Evolutionary conservation across 208 protist species (phyloP).

Genomic region (Phytomonas francai): DNA sequence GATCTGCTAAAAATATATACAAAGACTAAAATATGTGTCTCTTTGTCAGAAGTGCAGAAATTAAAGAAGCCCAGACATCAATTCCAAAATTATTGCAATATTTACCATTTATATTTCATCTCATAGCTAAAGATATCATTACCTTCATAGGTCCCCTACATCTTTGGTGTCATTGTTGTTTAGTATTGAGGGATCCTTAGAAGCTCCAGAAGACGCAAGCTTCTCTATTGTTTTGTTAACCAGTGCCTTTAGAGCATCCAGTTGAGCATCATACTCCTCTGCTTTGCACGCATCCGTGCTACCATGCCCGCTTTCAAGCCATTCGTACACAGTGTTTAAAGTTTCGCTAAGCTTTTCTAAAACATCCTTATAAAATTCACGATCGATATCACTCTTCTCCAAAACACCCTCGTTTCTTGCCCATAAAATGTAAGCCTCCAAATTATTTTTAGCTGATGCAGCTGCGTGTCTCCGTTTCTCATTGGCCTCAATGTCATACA

Average conservation of each 20-base stretch:
- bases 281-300: conserved; percentile 41
- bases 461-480: conserved; percentile 54
- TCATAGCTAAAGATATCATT: background rate
- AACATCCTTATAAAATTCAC: conserved; percentile 31
- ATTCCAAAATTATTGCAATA: background rate
- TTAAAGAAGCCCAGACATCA: conserved; percentile 7
- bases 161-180: background rate
- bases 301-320: conserved; percentile 74
- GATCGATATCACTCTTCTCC: conserved; percentile 53
- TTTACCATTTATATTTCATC: background rate
- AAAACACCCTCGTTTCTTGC: background rate
- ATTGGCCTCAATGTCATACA: conserved; percentile 35
- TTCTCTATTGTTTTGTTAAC: conserved; percentile 17
- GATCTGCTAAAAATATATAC: background rate
- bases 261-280: conserved; percentile 41
- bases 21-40: background rate
- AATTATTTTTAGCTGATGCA: conserved; percentile 66
- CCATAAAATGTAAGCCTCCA: conserved; percentile 80
- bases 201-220: background rate
- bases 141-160: background rate
- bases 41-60: background rate
- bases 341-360: conserved; percentile 12
- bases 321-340: conserved; percentile 18
- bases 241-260: conserved; percentile 34
- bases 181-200: background rate